Percentiles rank a stretch among this genome's conserved stretches.
These are phyloP conservation scores for Pulveroboletus sp. DNA, from an alignment of 1,284 basidiomycete genomes.

Conservation along the genomic window DNA sequence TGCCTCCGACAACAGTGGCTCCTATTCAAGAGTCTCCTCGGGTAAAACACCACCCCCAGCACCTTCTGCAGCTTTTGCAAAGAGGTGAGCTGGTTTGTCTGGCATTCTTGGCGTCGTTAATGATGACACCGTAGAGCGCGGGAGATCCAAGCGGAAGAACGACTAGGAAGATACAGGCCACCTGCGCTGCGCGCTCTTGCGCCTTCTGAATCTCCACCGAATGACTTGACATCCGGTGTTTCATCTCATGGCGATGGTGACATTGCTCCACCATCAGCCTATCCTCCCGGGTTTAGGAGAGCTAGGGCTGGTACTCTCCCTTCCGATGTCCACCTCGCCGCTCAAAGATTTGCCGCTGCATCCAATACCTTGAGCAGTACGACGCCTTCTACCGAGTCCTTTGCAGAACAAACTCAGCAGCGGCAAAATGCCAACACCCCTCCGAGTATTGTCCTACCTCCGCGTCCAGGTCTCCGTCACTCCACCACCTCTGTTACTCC, in stretches of 20 bases:
- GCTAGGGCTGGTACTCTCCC: slow-evolving; percentile 87
- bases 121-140: slow-evolving; percentile 57
- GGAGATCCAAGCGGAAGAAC: slow-evolving; percentile 77
- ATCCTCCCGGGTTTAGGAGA: slow-evolving; percentile 78
- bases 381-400: slow-evolving; percentile 62
- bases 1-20: slow-evolving; percentile 72
- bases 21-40: slow-evolving; percentile 76
- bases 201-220: slow-evolving; percentile 70
- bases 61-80: slow-evolving; percentile 84
- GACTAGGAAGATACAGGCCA: slow-evolving; percentile 71
- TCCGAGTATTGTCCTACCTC: slow-evolving; percentile 45
- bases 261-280: slow-evolving; percentile 67
- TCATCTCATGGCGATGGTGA: slow-evolving; percentile 58
- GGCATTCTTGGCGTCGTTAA: slow-evolving; percentile 19
- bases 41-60: slow-evolving; percentile 88
- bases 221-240: slow-evolving; percentile 57
- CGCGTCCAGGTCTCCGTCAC: slow-evolving; percentile 77
- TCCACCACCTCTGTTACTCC: slow-evolving; percentile 47
- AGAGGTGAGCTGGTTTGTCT: slow-evolving; percentile 55
- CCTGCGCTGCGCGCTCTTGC: slow-evolving; percentile 75
- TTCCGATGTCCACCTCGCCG: slow-evolving; percentile 84
- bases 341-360: slow-evolving; percentile 76
- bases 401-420: slow-evolving; percentile 58
- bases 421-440: slow-evolving; percentile 47
- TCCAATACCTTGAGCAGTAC: slow-evolving; percentile 56